Percentiles rank a stretch among this genome's conserved stretches.
These are phyloP conservation scores for Saccharomyces kudriavzevii DNA, from an alignment of 805 yeast species.

Conservation along the genomic window DNA sequence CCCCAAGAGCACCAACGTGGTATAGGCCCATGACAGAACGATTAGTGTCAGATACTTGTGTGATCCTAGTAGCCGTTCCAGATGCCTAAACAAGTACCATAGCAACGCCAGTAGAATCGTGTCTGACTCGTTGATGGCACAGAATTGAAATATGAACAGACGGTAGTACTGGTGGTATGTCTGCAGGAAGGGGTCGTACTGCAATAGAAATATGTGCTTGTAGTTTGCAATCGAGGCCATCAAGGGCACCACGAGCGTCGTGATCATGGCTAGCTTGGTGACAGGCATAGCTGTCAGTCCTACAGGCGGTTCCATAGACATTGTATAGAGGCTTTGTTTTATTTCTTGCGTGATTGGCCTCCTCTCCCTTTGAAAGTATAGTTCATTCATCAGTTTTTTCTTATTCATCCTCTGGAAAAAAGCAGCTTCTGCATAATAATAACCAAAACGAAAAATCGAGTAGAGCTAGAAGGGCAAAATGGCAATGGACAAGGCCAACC, in stretches of 20 bases:
- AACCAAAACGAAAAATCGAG: not conserved
- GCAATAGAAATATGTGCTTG: conserved; percentile 24
- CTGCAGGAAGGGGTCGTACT: conserved; percentile 41
- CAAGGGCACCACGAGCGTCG: conserved; percentile 20
- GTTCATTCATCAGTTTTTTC: not conserved
- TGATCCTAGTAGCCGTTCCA: conserved; percentile 54
- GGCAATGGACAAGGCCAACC: conserved; percentile 16
- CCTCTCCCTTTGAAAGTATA: conserved; percentile 1
- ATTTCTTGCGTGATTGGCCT: not conserved
- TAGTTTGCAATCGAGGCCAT: conserved; percentile 21
- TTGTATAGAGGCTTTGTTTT: conserved; percentile 1
- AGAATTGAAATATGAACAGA: conserved; percentile 39
- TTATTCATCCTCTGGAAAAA: not conserved
- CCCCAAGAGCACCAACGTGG: conserved; percentile 33
- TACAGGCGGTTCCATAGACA: conserved; percentile 19
- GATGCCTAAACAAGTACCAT: conserved; percentile 43
- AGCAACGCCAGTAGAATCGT: conserved; percentile 39
- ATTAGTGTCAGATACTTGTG: conserved; percentile 43
- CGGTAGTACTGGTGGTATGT: conserved; percentile 55
- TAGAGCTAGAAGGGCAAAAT: conserved; percentile 5
- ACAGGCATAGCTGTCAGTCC: conserved; percentile 19
- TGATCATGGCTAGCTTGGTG: conserved; percentile 22
- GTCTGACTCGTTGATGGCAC: conserved; percentile 55
- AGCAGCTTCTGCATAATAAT: not conserved
- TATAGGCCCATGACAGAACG: conserved; percentile 40